Evolutionary conservation across 805 yeast species (phyloP), one percentile per base, ranked within the genome.

Genomic region (Lipomyces chichibuensis): DNA sequence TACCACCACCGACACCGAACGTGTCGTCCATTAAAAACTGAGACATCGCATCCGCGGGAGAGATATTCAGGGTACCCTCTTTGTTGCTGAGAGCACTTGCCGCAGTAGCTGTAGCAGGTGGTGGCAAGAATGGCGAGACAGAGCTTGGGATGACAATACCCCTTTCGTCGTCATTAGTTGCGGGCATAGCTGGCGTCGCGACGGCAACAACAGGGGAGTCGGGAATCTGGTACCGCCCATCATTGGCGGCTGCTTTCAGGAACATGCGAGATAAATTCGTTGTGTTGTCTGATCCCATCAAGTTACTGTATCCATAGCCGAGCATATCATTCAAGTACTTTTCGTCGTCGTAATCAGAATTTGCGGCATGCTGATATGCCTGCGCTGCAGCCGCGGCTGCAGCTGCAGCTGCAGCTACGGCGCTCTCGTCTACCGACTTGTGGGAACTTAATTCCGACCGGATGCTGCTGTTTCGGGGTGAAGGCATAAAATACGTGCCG

Each of bases 41-140:
- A 20, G 71, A 68, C 71, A 68, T 68, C 23, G 71, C 71, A 27
- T 68, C 71, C 37, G 71, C 71, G 2, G 71, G 71, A 3, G 71
- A 68, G 14, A 68, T 68, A 35, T 66, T 66, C 23, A 66, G 37
- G 4, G 65, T 51, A 20, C 37, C 52, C 23, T 66, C 65, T 29
- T 35, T 43, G 53, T 63, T 55, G 37, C 61, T 59, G 13, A 27
- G 60, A 27, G 63, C 63, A 8, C 57, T 5, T 35, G 53, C 20
- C 35, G 56, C 14, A 29, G 32, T 29, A 29, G 32, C 32, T 29
- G 43, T n/a, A 53, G 33, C 58, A 20, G 64, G 20, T 23, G 52
- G n/a, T 46, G 56, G 23, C 39, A 62, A 27, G 39, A 35, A 63
- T 2, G 66, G 32, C 20, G 66, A 52, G 2, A 65, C 66, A 4